Conservation (phyloP, 1,139 yeast genomes). For the Lodderomyces metapsilosis region DNA sequence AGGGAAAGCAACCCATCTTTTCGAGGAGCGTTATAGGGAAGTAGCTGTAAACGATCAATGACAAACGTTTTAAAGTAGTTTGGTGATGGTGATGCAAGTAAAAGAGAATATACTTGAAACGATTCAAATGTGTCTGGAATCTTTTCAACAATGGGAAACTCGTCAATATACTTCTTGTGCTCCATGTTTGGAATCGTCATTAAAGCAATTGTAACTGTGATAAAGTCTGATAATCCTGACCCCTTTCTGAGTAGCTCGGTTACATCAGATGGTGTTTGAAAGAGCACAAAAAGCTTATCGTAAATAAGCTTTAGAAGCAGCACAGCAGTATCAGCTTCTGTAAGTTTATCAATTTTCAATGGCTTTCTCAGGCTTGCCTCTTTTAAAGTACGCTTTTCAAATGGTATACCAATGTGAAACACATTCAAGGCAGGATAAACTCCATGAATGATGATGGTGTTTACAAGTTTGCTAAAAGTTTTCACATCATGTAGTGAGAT, state of each 20-base stretch:
- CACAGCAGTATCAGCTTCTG: constrained; percentile 17
- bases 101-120: constrained; percentile 52
- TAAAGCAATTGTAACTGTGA: constrained; percentile 56
- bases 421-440: constrained; percentile 61
- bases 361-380: constrained; percentile 35
- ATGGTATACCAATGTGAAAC: constrained; percentile 61
- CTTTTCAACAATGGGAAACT: constrained; percentile 19
- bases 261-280: constrained; percentile 46
- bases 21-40: constrained; percentile 54
- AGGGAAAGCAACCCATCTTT: constrained; percentile 67
- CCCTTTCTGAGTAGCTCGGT: constrained; percentile 59
- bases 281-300: constrained; percentile 29
- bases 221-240: constrained; percentile 69
- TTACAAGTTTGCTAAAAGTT: constrained; percentile 62
- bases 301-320: constrained; percentile 36
- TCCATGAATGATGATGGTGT: constrained; percentile 66
- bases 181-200: constrained; percentile 38
- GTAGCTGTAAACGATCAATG: constrained; percentile 43
- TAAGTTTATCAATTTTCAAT: constrained; percentile 20
- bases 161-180: constrained; percentile 6
- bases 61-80: constrained; percentile 43
- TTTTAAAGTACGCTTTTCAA: constrained; percentile 56
- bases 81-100: constrained; percentile 45
- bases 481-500: constrained; percentile 85
- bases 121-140: constrained; percentile 62